phyloP scores from a whole-genome alignment of 1,139 yeast species.

The Waltiozyma solani region DNA sequence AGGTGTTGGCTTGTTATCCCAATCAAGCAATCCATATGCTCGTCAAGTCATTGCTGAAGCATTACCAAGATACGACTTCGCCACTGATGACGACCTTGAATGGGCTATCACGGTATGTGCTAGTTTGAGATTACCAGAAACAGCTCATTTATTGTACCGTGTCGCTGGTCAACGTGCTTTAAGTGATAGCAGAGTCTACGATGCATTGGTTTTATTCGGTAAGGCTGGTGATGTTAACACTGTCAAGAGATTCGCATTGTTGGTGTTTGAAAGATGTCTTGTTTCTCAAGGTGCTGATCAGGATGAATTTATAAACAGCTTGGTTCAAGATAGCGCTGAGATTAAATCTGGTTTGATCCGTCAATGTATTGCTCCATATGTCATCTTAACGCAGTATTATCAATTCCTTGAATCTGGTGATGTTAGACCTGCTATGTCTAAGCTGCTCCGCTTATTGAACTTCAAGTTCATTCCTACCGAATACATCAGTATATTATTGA shows the following conservation, averaged over 20 bases:
- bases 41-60: slow-evolving; percentile 45
- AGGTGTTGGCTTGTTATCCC: slow-evolving; percentile 47
- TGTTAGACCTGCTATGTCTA: slow-evolving; percentile 23
- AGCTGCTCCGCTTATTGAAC: slow-evolving; percentile 43
- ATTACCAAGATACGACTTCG: slow-evolving; percentile 50
- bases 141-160: slow-evolving; percentile 42
- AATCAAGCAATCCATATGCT: slow-evolving; percentile 29
- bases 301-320: slow-evolving; percentile 44
- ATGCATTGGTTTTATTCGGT: slow-evolving; percentile 60
- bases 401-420: slow-evolving; percentile 20
- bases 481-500: slow-evolving; percentile 37
- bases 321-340: slow-evolving; percentile 25
- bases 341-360: slow-evolving; percentile 43
- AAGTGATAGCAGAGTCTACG: slow-evolving; percentile 33
- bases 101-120: slow-evolving; percentile 62
- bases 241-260: slow-evolving; percentile 35
- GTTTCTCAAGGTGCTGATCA: slow-evolving; percentile 42
- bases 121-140: slow-evolving; percentile 36
- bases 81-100: slow-evolving; percentile 66
- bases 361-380: slow-evolving; percentile 67
- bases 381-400: slow-evolving; percentile 47
- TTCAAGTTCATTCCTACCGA: slow-evolving; percentile 57
- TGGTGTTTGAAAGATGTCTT: slow-evolving; percentile 50
- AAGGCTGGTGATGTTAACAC: slow-evolving; percentile 46
- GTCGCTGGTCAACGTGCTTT: slow-evolving; percentile 22